Conservation (phyloP, 306 rosid genomes). For the Lupinus albus region DNA sequence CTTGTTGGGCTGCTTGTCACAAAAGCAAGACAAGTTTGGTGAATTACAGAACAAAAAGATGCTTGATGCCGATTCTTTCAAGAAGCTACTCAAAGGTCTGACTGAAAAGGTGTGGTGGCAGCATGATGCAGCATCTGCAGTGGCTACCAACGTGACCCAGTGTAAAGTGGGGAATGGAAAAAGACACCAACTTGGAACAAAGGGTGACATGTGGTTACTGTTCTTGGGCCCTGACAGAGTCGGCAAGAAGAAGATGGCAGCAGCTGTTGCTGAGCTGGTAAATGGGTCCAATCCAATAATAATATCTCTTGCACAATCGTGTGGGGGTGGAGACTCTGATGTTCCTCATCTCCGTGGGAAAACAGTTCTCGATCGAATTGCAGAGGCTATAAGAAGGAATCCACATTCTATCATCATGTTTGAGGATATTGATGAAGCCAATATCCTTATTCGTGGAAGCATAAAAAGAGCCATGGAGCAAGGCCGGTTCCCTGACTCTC, state of each 20-base stretch:
- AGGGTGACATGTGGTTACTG: conserved; percentile 86
- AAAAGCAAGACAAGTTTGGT: conserved; percentile 56
- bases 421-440: conserved; percentile 82
- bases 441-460: conserved; percentile 60
- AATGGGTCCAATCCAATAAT: conserved; percentile 69
- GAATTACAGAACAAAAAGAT: conserved; percentile 59
- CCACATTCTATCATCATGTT: conserved; percentile 81
- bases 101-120: conserved; percentile 98
- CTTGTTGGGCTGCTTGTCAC: conserved; percentile 63
- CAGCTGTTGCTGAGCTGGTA: conserved; percentile 80
- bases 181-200: conserved; percentile 53
- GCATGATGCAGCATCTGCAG: conserved; percentile 83
- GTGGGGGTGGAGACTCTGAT: conserved; percentile 60
- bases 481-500: conserved; percentile 79
- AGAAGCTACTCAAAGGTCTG: conserved; percentile 73
- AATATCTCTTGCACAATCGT: conserved; percentile 61
- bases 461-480: conserved; percentile 83
- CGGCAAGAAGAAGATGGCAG: conserved; percentile 96
- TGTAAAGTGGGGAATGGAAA: conserved; percentile 78
- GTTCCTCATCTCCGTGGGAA: conserved; percentile 69
- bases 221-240: conserved; percentile 85
- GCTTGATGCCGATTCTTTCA: conserved; percentile 74
- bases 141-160: conserved; percentile 77
- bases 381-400: conserved; percentile 78
- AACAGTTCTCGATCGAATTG: conserved; percentile 79